Conservation (phyloP, 83 land plant species). For the Diphasiastrum complanatum region DNA sequence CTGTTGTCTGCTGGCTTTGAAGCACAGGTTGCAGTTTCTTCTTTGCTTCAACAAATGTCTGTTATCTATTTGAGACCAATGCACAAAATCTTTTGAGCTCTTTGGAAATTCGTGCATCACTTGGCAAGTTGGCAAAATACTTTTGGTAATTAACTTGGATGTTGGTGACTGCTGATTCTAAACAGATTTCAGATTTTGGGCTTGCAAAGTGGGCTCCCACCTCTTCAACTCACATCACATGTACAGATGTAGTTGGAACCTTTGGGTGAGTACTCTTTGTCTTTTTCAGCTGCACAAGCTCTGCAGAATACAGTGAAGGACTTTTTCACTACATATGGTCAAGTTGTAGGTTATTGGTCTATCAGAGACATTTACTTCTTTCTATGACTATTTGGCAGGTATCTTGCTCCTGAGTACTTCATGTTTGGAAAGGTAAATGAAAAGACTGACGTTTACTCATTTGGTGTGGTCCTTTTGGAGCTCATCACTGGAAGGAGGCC, state of each 20-base stretch:
- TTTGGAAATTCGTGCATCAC: neutral
- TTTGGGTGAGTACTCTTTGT: constrained; percentile 40
- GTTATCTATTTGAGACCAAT: neutral
- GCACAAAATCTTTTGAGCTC: no score
- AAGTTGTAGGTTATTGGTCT: constrained; percentile 47
- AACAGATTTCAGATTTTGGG: constrained; percentile 67
- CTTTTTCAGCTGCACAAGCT: neutral
- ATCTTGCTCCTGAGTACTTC: constrained; percentile 93
- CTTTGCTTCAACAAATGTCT: neutral
- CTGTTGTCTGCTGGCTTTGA: constrained; percentile 56
- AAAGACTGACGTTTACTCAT: constrained; percentile 84
- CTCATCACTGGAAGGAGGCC: constrained; percentile 69
- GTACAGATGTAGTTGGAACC: constrained; percentile 82
- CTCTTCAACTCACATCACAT: constrained; percentile 30
- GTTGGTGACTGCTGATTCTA: constrained; percentile 1
- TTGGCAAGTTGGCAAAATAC: neutral
- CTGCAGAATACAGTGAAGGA: neutral
- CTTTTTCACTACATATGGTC: constrained; percentile 22
- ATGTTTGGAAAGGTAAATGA: constrained; percentile 91
- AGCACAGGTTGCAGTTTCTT: constrained; percentile 55
- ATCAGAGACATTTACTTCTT: neutral
- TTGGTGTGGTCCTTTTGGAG: constrained; percentile 93
- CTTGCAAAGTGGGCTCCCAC: constrained; percentile 64
- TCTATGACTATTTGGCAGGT: constrained; percentile 40
- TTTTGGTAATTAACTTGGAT: neutral